These are phyloP conservation scores for Canna indica DNA, from an alignment of 176 grass and related monocot genomes.

Conservation along the genomic window DNA sequence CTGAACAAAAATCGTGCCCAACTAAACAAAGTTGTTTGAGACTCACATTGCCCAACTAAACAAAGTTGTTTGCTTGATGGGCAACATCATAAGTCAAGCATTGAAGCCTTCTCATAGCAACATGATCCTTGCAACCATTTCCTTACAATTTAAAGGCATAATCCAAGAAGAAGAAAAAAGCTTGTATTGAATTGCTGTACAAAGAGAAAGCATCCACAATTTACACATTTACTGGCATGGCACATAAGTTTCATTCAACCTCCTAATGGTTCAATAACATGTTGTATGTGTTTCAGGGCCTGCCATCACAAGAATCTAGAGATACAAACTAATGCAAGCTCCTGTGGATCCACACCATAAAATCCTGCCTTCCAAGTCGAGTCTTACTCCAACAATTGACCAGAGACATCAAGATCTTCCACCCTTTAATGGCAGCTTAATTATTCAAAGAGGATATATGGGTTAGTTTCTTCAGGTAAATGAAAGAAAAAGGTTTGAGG, in stretches of 20 bases:
- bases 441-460: constrained; percentile 12
- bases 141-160: background rate
- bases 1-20: no score
- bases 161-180: background rate
- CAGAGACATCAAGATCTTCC: constrained; percentile 17
- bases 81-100: background rate
- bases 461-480: constrained; percentile 26
- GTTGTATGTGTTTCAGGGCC: background rate
- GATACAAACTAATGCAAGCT: constrained; percentile 22
- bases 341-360: constrained; percentile 30
- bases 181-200: constrained; percentile 12
- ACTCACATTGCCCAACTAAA: background rate
- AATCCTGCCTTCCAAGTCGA: constrained; percentile 28
- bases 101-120: background rate
- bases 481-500: background rate
- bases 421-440: constrained; percentile 27
- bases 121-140: background rate
- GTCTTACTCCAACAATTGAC: background rate
- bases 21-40: no score
- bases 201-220: constrained; percentile 1
- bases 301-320: background rate
- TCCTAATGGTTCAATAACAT: background rate
- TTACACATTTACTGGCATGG: constrained; percentile 17
- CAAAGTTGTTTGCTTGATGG: background rate
- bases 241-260: constrained; percentile 7